Conservation (phyloP, 164 flowering plant species). For the Vitis cinerea region DNA sequence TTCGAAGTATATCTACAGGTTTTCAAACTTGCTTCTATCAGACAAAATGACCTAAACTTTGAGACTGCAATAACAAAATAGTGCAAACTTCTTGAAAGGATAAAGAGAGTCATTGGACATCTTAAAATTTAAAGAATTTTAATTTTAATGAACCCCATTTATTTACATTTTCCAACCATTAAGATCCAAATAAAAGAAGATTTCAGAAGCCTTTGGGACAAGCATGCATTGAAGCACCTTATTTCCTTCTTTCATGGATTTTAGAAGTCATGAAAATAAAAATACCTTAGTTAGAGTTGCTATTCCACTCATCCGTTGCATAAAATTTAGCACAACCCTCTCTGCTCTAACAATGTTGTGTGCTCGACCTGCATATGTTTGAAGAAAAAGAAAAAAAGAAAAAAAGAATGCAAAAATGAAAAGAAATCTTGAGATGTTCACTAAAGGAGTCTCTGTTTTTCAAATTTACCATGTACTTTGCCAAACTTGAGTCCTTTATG, state of each 20-base stretch:
- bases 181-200: not conserved
- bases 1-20: not conserved
- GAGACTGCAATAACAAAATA: not conserved
- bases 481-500: conserved; percentile 80
- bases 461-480: conserved; percentile 66
- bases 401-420: not conserved
- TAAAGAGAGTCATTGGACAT: not conserved
- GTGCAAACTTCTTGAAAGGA: not conserved
- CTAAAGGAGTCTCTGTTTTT: too few species aligned
- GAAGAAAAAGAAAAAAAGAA: conserved; percentile 4
- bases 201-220: not conserved
- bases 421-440: not conserved
- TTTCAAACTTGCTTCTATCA: not conserved
- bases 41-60: not conserved
- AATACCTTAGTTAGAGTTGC: conserved; percentile 85
- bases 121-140: not conserved
- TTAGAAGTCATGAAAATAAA: not conserved
- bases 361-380: conserved; percentile 62
- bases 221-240: too few species aligned
- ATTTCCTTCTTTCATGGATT: too few species aligned
- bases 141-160: not conserved
- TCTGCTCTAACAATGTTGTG: conserved; percentile 85
- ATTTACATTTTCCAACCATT: not conserved
- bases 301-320: conserved; percentile 99
- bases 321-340: conserved; percentile 90